Evolutionary conservation across 2,329 filamentous ascomycete species (phyloP), one percentile per base, ranked within the genome.

Genomic region (Cladophialophora carrionii): DNA sequence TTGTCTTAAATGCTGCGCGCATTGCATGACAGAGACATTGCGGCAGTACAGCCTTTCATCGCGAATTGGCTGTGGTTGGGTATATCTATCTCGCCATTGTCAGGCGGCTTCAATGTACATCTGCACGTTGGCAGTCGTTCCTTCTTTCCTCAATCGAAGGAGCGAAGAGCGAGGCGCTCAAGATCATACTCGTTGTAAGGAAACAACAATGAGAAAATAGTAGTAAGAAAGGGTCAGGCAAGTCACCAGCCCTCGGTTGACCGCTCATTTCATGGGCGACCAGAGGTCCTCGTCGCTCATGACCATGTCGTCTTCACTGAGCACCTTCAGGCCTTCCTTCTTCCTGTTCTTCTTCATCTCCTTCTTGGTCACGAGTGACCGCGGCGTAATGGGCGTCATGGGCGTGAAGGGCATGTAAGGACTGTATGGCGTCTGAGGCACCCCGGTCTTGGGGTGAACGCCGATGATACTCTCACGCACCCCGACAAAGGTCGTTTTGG

Each of bases 321-420:
- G 69, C 6, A 81, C 81, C 37, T 76, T 76, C 31, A 80, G 70
- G 6, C 79, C 79, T 63, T 78, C 78, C 63, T 78, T 75, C 70
- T 76, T 79, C 54, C 76, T 75, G 68, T 76, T 76, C 26, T 75
- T 74, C 63, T 76, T 79, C 57, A 79, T 74, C 63, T 82, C 77
- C 56, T 78, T 74, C 70, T 78, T 79, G 20, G 76, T 80, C 54
- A 82, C 76, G 37, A 81, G 80, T n/a, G 64, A 61, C 7, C 65
- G 62, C 3, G 65, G 65, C 1, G 81, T 82, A 49, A 83, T 73
- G 0, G 81, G 81, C 0, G 81, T 83, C 24, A 83, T 76, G 0
- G 81, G 81, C 2, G 80, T 83, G 57, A 79, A 80, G 0, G 81
- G 81, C 78, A 82, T 82, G 64, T 83, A 83, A 6, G 81, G 79